A percentile compares a stretch with the other conserved stretches of the same genome.
These are phyloP conservation scores for Penicillium egyptiacum DNA, from an alignment of 495 filamentous ascomycete species.

Conservation along the genomic window DNA sequence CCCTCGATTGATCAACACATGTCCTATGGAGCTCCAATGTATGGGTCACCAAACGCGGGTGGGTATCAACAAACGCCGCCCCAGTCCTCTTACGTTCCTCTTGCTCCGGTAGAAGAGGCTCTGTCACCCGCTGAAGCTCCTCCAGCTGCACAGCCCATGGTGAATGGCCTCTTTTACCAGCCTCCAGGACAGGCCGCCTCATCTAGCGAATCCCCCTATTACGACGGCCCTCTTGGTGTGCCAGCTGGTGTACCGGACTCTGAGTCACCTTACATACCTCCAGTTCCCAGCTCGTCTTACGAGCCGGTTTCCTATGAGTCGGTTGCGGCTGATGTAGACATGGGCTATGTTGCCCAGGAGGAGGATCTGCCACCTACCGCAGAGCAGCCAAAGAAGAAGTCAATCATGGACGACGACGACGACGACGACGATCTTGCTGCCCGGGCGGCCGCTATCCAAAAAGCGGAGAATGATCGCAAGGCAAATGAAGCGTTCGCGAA, in stretches of 20 bases:
- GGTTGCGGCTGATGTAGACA: slow-evolving; percentile 31
- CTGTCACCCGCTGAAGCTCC: slow-evolving; percentile 25
- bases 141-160: slow-evolving; percentile 23
- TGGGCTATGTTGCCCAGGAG: slow-evolving; percentile 32
- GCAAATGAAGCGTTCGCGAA: slow-evolving; percentile 77
- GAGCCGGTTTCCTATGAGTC: slow-evolving; percentile 33
- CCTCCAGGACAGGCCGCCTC: slow-evolving; percentile 20
- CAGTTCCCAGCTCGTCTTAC: background rate
- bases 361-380: slow-evolving; percentile 42
- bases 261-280: slow-evolving; percentile 12
- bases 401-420: slow-evolving; percentile 79
- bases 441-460: slow-evolving; percentile 55
- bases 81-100: slow-evolving; percentile 49
- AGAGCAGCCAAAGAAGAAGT: slow-evolving; percentile 68
- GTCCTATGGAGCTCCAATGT: slow-evolving; percentile 32
- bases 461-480: slow-evolving; percentile 52
- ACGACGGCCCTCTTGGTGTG: slow-evolving; percentile 30
- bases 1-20: slow-evolving; percentile 37
- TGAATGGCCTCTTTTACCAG: slow-evolving; percentile 32
- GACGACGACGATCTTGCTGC: slow-evolving; percentile 56
- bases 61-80: slow-evolving; percentile 52
- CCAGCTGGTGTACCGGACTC: slow-evolving; percentile 23
- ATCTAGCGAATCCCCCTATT: slow-evolving; percentile 21
- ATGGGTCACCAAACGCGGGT: slow-evolving; percentile 37
- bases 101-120: slow-evolving; percentile 48